Evolutionary conservation across 1,139 yeast genomes (phyloP), one percentile per base, ranked within the genome.

Genomic region (Taphrina sp.): DNA sequence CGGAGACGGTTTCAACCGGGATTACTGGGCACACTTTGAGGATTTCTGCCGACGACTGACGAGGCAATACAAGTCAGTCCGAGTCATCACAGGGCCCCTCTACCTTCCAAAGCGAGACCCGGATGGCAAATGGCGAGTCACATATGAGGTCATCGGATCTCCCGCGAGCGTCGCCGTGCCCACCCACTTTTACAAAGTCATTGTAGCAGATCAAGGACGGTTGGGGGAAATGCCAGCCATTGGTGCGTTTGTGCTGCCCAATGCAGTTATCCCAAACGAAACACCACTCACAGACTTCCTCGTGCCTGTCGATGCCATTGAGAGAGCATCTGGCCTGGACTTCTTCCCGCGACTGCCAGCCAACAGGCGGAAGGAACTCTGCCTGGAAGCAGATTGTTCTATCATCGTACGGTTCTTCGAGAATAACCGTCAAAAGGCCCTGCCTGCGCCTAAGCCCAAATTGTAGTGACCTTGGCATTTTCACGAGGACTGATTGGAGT

Each of bases 81-180:
- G 96, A 59, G 77, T 92, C 44, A 83, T 92, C 68, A 92, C 97
- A 0, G 99, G 99, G 2, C 97, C 98, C 0, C 74, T 94, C 58
- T 92, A 83, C 67, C 76, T 92, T 58, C 98, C 99, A 3, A 84
- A 83, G 65, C 74, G 75, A 59, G 79, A 81, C 61, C 79, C 82
- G 1, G 89, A 85, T 64, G 94, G 90, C 2, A 92, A 90, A 68
- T 86, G 74, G 70, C 76, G 86, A 62, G 95, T 92, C 16, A 74
- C 79, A 2, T 92, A 58, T 34, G 98, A 94, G 71, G 87, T 92
- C 42, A 88, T 92, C 69, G 99, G 99, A 2, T 85, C 88, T 63
- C 99, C 99, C 4, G 98, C 98, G 52, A 86, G 81, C 64, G 78
- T 92, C 57, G 97, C 98, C 0, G 99, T 92, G 8, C 98, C 99